phyloP scores from a whole-genome alignment of 2,329 filamentous ascomycete genomes.

The Alternaria sp. region DNA sequence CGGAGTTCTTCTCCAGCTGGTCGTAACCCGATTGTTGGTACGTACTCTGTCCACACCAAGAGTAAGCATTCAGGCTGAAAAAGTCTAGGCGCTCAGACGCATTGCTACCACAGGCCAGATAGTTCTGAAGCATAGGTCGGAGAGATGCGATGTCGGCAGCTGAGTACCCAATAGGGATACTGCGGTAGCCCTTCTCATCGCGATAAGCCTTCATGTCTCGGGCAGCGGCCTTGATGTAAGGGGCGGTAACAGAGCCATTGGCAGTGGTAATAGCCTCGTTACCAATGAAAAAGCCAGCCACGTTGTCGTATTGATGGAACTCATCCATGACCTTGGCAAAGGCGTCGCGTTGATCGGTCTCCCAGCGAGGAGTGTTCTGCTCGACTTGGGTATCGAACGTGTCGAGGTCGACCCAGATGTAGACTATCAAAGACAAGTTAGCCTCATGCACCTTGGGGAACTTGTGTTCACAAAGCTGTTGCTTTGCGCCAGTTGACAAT shows the following conservation, averaged over 20 bases:
- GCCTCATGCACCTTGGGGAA: not conserved
- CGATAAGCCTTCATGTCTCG: conserved; percentile 86
- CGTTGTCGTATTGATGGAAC: conserved; percentile 80
- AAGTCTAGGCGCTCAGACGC: conserved; percentile 76
- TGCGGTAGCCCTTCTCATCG: conserved; percentile 76
- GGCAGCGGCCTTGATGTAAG: conserved; percentile 82
- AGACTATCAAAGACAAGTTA: conserved; percentile 66
- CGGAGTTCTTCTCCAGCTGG: conserved; percentile 71
- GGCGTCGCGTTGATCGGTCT: conserved; percentile 70
- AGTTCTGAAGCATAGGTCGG: conserved; percentile 72
- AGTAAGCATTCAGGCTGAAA: conserved; percentile 85
- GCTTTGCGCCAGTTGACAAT: not conserved
- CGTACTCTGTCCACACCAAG: conserved; percentile 59
- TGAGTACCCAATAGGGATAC: conserved; percentile 86
- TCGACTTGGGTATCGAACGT: conserved; percentile 72
- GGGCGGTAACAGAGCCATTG: conserved; percentile 70
- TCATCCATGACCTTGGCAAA: conserved; percentile 78
- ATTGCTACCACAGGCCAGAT: conserved; percentile 80
- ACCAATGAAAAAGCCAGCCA: conserved; percentile 79
- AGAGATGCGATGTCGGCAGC: conserved; percentile 81
- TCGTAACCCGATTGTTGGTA: conserved; percentile 74
- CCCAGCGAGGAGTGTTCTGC: conserved; percentile 73
- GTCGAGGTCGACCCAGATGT: conserved; percentile 84
- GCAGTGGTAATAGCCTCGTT: conserved; percentile 79
- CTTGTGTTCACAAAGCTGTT: not conserved